Base-by-base conservation (phyloP, 345 rosid species). In the Pugionium dolabratum region DNA sequence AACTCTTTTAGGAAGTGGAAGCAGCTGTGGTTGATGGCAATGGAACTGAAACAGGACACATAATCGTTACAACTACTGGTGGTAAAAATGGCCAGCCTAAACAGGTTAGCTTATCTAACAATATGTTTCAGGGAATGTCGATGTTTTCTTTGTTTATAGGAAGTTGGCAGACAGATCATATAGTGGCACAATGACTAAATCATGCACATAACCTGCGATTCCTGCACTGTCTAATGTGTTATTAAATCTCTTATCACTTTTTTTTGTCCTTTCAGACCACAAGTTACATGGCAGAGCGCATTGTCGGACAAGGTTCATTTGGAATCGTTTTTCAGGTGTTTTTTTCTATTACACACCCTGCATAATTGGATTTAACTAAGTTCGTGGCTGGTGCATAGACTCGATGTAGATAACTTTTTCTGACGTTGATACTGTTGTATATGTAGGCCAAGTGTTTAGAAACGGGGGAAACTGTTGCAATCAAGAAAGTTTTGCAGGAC, bases 221-320 rank as follows among this genome's bases (percentile, higher is more conserved):
- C 25, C 49, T 72, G 61, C 29, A 10, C 2, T 31, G 28, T 49
- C 54, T 66, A 51, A 31, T 41, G 44, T 25, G 67, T 8, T 3
- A 33, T 28, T 4, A 18, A 26, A 3, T 55, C 18, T 49, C 51
- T 49, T 1, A 49, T 27, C 32, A 34, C 25, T 40, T 9, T 40
- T 40, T 40, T 40, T 40, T 40, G 10, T 7, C 39, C 25, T 45
- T 80, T 62, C 73, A 89, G 96, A 89, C 96, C 29, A 82, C 86
- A 66, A 89, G 96, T 76, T 94, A 90, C 66, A 88, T 94, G 99
- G 99, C 99, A 29, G 99, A 94, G 80, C 91, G 97, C 53, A 82
- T 88, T 25, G 96, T 94, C 47, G 97, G 99, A 49, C 88, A 86
- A 44, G 99, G 99, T 62, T 94, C 99, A 53, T 94, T 94, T 76